Conservation (phyloP, 352 stramenopile genomes). For the Phytophthora pluvialis region DNA sequence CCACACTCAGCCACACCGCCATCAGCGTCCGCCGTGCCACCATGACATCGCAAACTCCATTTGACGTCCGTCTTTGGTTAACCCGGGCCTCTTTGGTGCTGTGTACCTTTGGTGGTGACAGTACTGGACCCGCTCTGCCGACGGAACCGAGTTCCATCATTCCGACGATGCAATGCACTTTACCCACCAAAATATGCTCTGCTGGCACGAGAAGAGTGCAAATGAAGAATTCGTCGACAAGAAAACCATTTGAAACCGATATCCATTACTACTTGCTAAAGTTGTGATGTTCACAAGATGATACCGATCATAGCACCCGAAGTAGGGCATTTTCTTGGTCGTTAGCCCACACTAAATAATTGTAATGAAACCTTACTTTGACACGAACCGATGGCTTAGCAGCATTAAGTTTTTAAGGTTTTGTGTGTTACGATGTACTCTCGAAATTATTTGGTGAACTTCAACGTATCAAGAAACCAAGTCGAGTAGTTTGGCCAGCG, state of each 20-base stretch:
- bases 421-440: too few species aligned
- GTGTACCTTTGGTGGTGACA: background rate
- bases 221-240: background rate
- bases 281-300: too few species aligned
- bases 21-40: constrained; percentile 15
- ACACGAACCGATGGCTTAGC: too few species aligned
- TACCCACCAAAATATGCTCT: background rate
- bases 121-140: background rate
- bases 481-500: too few species aligned
- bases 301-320: too few species aligned
- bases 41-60: constrained; percentile 6
- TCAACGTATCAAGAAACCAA: too few species aligned
- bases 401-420: too few species aligned
- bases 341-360: too few species aligned
- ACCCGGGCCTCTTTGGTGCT: background rate
- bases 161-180: background rate
- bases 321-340: too few species aligned
- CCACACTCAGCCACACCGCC: constrained; percentile 15
- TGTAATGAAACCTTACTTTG: too few species aligned
- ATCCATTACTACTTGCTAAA: too few species aligned
- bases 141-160: constrained; percentile 6
- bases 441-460: too few species aligned
- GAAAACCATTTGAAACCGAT: background rate
- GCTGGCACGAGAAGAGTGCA: background rate
- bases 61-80: background rate